A percentile compares a stretch with the other conserved stretches of the same genome.
These are phyloP conservation scores for Penicillium oxalicum DNA, from an alignment of 2,329 filamentous ascomycete species.

Conservation along the genomic window DNA sequence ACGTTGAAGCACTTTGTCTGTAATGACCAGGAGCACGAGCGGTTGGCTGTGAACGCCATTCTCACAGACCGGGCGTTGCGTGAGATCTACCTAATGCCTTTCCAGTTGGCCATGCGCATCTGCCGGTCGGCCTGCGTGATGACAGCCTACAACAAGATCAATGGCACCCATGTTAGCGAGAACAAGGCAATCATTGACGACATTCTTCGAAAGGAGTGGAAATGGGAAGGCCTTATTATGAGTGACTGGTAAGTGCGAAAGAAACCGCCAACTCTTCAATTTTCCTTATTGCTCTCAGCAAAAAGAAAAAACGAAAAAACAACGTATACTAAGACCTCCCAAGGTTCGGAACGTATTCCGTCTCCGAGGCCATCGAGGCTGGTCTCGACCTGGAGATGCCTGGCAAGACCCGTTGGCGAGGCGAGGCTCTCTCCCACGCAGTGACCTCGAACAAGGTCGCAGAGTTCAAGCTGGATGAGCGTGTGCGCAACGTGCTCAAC, in stretches of 20 bases:
- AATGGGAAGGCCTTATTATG: slow-evolving; percentile 43
- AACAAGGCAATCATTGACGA: slow-evolving; percentile 37
- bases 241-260: slow-evolving; percentile 38
- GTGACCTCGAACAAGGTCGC: slow-evolving; percentile 53
- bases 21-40: slow-evolving; percentile 44
- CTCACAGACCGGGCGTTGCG: slow-evolving; percentile 50
- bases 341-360: slow-evolving; percentile 45
- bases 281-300: too few relatives aligned
- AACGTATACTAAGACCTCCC: neutral
- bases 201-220: slow-evolving; percentile 44
- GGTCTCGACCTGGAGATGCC: slow-evolving; percentile 47
- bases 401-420: slow-evolving; percentile 41
- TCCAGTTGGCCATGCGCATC: slow-evolving; percentile 55
- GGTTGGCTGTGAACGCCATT: slow-evolving; percentile 39
- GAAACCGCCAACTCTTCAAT: neutral
- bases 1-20: slow-evolving; percentile 64
- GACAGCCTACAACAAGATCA: slow-evolving; percentile 55
- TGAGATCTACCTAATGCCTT: slow-evolving; percentile 60
- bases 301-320: neutral
- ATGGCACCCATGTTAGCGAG: slow-evolving; percentile 45
- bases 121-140: slow-evolving; percentile 52
- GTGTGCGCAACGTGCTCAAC: slow-evolving; percentile 54
- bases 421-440: slow-evolving; percentile 35
- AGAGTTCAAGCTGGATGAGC: slow-evolving; percentile 51
- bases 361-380: slow-evolving; percentile 40